Base-by-base conservation (phyloP, 495 filamentous ascomycete genomes). In the Bacidia rubella region DNA sequence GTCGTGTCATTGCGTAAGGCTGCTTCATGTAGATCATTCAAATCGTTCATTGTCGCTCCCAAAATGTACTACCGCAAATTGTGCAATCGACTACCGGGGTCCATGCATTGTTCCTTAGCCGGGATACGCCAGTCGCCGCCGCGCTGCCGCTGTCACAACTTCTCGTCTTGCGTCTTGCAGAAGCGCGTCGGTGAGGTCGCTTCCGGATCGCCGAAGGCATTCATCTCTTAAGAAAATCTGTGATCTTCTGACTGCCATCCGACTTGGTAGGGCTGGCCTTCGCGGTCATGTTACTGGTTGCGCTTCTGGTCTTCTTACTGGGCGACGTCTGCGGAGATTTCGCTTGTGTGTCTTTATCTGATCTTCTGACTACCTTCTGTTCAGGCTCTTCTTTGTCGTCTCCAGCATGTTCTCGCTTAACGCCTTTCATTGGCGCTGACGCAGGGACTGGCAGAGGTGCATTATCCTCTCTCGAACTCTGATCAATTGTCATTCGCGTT, bases 241-340 rank as follows among this genome's bases (percentile, higher is more conserved):
- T 95, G 53, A 95, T 95, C 67, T 80, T 83, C 65, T 84, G 82
- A 48, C 76, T 86, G 10, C 83, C 81, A 46, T 74, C 73, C 2
- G 64, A 47, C 57, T 85, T 81, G 15, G 54, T 57, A 10, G 70
- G 69, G 47, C 61, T 69, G 60, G 63, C 46, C 62, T 72, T 49
- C 12, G 64, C 61, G 21, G 66, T 67, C 56, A 63, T 60, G 53
- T 79, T 74, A 35, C 60, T 74, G 22, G 66, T 74, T 11, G 74
- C 68, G 58, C 70, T 74, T 56, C 68, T 74, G 11, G 59, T 72
- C 52, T 69, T 68, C 39, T 59, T 68, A 42, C 54, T 69, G 4
- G 65, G 19, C 43, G 63, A 64, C 59, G 78, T 82, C 48, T 66
- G 66, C 10, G 73, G 66, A 11, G 70, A 70, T 55, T 63, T 55